phyloP scores from a whole-genome alignment of 139 green algal species.

The Coccomyxa sp. region DNA sequence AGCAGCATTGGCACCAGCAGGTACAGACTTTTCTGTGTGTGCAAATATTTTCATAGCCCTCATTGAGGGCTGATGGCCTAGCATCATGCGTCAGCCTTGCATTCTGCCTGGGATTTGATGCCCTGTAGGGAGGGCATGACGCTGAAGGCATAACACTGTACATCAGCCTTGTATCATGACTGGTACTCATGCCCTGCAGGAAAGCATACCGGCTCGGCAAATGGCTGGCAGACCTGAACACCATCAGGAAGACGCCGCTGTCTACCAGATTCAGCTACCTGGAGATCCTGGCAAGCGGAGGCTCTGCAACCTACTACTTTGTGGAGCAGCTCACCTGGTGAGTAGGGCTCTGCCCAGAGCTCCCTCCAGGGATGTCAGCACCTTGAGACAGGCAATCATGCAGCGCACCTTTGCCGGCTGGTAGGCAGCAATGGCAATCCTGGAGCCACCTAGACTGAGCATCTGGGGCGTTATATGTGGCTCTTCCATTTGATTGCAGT shows the following conservation, averaged over 20 bases:
- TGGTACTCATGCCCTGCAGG: conserved; percentile 14
- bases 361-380: too few relatives aligned
- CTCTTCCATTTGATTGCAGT: too few relatives aligned
- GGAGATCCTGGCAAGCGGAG: conserved; percentile 57
- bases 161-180: not conserved
- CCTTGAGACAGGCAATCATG: too few relatives aligned
- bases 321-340: conserved; percentile 76
- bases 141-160: not conserved
- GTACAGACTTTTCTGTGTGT: conserved; percentile 7
- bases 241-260: conserved; percentile 44
- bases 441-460: too few relatives aligned
- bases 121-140: not conserved
- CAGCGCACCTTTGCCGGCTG: too few relatives aligned
- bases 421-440: too few relatives aligned
- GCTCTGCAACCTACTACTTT: conserved; percentile 82
- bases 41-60: not conserved
- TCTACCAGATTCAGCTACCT: conserved; percentile 31
- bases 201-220: conserved; percentile 82
- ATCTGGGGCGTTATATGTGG: too few relatives aligned
- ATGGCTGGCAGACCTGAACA: conserved; percentile 72
- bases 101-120: not conserved
- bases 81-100: not conserved
- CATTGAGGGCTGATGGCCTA: not conserved
- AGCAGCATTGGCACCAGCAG: conserved; percentile 59
- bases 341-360: too few relatives aligned